phyloP scores from a whole-genome alignment of 768 basidiomycete species.

The Lactarius vividus region DNA sequence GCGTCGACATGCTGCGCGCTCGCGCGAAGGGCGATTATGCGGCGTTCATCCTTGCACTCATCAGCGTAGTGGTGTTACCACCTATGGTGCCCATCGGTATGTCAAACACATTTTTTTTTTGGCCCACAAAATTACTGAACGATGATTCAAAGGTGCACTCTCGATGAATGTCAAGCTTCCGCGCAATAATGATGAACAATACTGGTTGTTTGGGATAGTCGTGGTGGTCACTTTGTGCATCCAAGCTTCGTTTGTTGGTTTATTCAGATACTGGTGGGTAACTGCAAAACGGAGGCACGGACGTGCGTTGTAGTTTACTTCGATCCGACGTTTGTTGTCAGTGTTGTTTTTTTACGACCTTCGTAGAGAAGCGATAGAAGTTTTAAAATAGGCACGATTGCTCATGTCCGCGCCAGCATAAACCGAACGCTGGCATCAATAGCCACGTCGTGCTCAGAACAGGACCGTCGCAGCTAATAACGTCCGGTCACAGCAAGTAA shows the following conservation, averaged over 20 bases:
- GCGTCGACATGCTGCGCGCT: constrained; percentile 54
- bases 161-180: constrained; percentile 70
- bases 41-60: constrained; percentile 61
- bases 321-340: background rate
- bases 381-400: background rate
- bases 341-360: background rate
- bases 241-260: constrained; percentile 40
- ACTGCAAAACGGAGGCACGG: constrained; percentile 43
- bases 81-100: constrained; percentile 59
- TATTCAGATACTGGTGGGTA: constrained; percentile 66
- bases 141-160: constrained; percentile 48
- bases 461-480: background rate
- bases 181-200: constrained; percentile 45
- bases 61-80: constrained; percentile 65
- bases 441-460: background rate
- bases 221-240: constrained; percentile 47
- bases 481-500: background rate
- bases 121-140: background rate
- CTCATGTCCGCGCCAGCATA: background rate
- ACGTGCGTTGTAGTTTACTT: background rate
- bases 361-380: background rate
- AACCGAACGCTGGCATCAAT: background rate
- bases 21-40: constrained; percentile 64
- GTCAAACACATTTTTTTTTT: constrained; percentile 24
- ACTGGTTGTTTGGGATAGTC: constrained; percentile 55